A percentile compares a stretch with the other conserved stretches of the same genome.
Evolutionary conservation across 805 yeast species (phyloP).

Genomic region (Saturnispora saitoi): DNA sequence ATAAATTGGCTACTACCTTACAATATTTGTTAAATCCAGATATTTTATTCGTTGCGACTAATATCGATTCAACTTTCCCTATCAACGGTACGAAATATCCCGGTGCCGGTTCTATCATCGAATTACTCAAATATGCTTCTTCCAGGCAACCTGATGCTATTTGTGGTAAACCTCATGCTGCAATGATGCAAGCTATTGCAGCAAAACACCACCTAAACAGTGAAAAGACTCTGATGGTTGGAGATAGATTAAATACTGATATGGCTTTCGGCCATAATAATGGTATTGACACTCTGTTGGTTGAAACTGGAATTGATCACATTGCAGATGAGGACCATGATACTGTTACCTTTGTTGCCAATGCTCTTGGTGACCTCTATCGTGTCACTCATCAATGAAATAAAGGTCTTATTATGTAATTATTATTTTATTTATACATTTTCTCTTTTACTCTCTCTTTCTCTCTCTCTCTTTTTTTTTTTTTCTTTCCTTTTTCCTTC

Average conservation of each 20-base stretch:
- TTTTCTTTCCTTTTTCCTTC: background rate
- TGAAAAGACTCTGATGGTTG: conserved; percentile 75
- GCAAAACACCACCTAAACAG: conserved; percentile 53
- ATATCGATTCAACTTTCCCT: conserved; percentile 92
- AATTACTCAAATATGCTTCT: conserved; percentile 61
- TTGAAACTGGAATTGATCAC: conserved; percentile 83
- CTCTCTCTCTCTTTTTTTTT: no score
- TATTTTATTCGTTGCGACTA: conserved; percentile 80
- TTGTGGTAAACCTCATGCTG: conserved; percentile 86
- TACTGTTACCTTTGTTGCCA: conserved; percentile 42
- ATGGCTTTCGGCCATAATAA: conserved; percentile 87
- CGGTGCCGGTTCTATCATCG: conserved; percentile 91
- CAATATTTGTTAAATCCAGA: conserved; percentile 64
- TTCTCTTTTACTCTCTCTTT: background rate
- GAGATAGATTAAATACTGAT: conserved; percentile 92
- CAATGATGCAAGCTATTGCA: conserved; percentile 84
- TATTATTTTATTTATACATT: no score
- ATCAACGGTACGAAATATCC: conserved; percentile 77
- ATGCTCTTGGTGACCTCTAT: conserved; percentile 67
- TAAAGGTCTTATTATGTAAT: no score
- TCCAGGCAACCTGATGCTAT: conserved; percentile 69
- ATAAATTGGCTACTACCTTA: conserved; percentile 71
- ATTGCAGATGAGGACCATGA: conserved; percentile 37
- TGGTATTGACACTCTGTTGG: conserved; percentile 79
- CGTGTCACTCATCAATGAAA: conserved; percentile 31